Evolutionary conservation across 768 basidiomycete species (phyloP), one percentile per base, ranked within the genome.

Genomic region (Hortiboletus campestris): DNA sequence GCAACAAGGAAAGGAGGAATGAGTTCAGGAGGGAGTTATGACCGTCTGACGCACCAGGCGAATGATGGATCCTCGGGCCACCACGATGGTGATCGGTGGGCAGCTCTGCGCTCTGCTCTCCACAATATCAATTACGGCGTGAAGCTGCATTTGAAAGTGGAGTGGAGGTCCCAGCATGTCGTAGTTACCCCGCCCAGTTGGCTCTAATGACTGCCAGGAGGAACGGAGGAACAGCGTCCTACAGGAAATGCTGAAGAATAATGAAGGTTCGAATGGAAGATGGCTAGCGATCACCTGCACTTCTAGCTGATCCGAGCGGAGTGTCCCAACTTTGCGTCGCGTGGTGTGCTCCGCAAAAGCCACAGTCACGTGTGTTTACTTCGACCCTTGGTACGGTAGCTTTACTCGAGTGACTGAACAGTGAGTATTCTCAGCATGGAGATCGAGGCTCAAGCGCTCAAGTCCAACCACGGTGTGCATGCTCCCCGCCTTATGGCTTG

Each of bases 41-140:
- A n/a, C 22, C 32, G 8, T 35, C 32, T 42, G 25, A 54, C 46
- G 25, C 51, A 53, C 53, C 28, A 28, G 20, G 49, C 4, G 13
- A 48, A 28, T 46, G 53, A 25, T 25, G 25, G 25, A 65, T 65
- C 59, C 63, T 56, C 66, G 43, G 57, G 36, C 25, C 12, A 50
- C 41, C 9, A 28, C 17, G 16, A 49, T 17, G 32, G 22, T 20
- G 46, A 51, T 58, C 56, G 6, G 47, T 55, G 35, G 16, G 35
- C 3, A 44, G 45, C 20, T 16, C 45, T 44, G 28, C n/a, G 9
- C 5, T 28, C 40, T 28, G 20, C 31, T 29, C 38, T 51, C 25
- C 46, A 46, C 20, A 34, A 46, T 46, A 28, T 35, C 45, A 41
- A 46, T 60, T 32, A 22, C 16, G 39, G 25, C n/a, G 42, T 19